Conservation (phyloP, 1,284 basidiomycete species). For the Ustilago trichophora region DNA sequence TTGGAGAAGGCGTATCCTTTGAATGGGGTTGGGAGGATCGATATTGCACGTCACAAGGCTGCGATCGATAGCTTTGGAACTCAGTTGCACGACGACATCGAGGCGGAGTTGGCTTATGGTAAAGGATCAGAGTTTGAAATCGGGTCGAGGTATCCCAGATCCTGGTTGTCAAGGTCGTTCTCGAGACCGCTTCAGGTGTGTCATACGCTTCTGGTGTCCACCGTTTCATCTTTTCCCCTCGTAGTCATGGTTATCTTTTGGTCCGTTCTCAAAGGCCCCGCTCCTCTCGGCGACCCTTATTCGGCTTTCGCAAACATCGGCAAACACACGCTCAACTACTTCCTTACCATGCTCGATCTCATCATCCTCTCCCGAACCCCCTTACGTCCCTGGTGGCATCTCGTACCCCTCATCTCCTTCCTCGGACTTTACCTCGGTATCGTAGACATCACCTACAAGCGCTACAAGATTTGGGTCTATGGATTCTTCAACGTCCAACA, state of each 20-base stretch:
- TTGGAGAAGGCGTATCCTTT: constrained; percentile 35
- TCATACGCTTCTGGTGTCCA: constrained; percentile 34
- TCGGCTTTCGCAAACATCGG: constrained; percentile 74
- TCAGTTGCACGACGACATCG: constrained; percentile 17
- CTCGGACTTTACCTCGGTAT: constrained; percentile 74
- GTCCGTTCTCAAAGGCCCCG: constrained; percentile 69
- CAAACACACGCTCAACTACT: constrained; percentile 74
- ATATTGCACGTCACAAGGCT: constrained; percentile 22
- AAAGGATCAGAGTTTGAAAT: constrained; percentile 15
- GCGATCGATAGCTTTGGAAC: constrained; percentile 21
- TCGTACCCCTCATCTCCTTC: constrained; percentile 70
- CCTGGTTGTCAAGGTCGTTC: constrained; percentile 21
- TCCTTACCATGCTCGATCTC: constrained; percentile 73
- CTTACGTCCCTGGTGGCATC: constrained; percentile 71
- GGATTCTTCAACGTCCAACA: constrained; percentile 48
- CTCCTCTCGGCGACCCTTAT: constrained; percentile 72
- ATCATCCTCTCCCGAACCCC: constrained; percentile 71
- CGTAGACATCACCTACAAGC: constrained; percentile 39
- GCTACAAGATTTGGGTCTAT: constrained; percentile 38
- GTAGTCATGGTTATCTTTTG: constrained; percentile 77
- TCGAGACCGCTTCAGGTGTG: constrained; percentile 29
- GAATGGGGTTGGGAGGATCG: constrained; percentile 21
- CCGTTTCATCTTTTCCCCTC: constrained; percentile 70
- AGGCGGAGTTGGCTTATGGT: constrained; percentile 12
- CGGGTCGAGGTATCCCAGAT: constrained; percentile 21